Evolutionary conservation across 1,139 yeast genomes (phyloP).

Genomic region (Tardiomyces digboiensis): DNA sequence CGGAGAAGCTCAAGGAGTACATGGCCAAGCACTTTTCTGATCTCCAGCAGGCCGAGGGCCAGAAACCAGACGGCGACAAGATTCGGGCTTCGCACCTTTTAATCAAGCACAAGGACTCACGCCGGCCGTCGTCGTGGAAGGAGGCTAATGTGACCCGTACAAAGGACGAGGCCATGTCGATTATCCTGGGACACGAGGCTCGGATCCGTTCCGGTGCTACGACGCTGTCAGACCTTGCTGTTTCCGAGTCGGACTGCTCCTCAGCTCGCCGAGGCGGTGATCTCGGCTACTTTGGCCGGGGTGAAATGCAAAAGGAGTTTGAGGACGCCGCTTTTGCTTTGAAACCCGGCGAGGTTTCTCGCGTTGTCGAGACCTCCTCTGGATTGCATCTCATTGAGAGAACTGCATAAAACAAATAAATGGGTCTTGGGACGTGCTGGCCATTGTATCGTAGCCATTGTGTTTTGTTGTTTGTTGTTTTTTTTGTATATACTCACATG

Average conservation of each 20-base stretch:
- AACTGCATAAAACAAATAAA: slow-evolving; percentile 41
- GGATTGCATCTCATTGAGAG: slow-evolving; percentile 88
- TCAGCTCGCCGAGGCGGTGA: slow-evolving; percentile 89
- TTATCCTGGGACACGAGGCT: slow-evolving; percentile 48
- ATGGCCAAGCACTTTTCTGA: slow-evolving; percentile 29
- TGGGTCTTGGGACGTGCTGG: too few species aligned
- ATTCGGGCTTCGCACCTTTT: slow-evolving; percentile 68
- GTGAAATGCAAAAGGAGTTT: slow-evolving; percentile 92
- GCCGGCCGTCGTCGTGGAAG: slow-evolving; percentile 93
- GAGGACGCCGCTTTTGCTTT: slow-evolving; percentile 81
- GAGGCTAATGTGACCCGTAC: slow-evolving; percentile 62
- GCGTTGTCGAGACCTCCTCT: slow-evolving; percentile 78
- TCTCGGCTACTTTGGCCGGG: slow-evolving; percentile 77
- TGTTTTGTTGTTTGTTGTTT: too few species aligned
- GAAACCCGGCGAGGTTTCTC: slow-evolving; percentile 77
- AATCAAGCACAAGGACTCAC: slow-evolving; percentile 70
- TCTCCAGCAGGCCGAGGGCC: slow-evolving; percentile 7
- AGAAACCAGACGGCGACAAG: slow-evolving; percentile 35
- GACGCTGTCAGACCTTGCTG: slow-evolving; percentile 63
- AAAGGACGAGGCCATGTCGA: slow-evolving; percentile 75
- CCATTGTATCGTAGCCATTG: too few species aligned
- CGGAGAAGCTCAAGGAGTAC: slow-evolving; percentile 48
- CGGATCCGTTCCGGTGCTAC: slow-evolving; percentile 62
- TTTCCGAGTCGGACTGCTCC: slow-evolving; percentile 80
- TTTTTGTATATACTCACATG: too few species aligned